Percentiles rank a stretch among this genome's conserved stretches.
Evolutionary conservation across 306 rosid species (phyloP).

Genomic region (Acacia crassicarpa): DNA sequence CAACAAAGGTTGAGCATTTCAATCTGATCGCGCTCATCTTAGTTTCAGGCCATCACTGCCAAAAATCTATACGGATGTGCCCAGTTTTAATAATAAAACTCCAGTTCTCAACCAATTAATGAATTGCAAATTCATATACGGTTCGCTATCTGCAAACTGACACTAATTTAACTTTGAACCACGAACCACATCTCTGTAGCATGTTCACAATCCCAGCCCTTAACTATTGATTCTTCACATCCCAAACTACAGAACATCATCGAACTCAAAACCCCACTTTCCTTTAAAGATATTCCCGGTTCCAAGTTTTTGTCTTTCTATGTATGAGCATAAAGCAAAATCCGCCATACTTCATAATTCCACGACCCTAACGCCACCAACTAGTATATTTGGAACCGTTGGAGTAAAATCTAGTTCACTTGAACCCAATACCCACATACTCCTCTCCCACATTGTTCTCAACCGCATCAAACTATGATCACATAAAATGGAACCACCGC

Average conservation of each 20-base stretch:
- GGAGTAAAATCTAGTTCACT: slow-evolving; percentile 12
- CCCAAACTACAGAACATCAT: slow-evolving; percentile 17
- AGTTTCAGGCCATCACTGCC: not conserved
- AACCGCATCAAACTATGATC: slow-evolving; percentile 28
- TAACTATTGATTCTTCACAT: slow-evolving; percentile 12
- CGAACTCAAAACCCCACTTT: slow-evolving; percentile 12
- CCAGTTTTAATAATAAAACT: not conserved
- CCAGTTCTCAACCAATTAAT: not conserved
- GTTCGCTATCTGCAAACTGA: not conserved
- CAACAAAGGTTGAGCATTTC: not conserved
- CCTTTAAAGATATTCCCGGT: not conserved
- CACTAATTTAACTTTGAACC: not conserved
- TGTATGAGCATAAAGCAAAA: slow-evolving; percentile 3
- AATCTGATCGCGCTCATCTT: not conserved
- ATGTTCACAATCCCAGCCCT: not conserved
- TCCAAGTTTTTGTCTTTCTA: not conserved
- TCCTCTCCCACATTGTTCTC: slow-evolving; percentile 26
- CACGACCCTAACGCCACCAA: not conserved
- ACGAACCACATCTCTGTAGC: not conserved
- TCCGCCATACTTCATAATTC: not conserved
- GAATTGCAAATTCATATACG: not conserved
- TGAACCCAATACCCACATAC: slow-evolving; percentile 21
- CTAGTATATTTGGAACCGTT: slow-evolving; percentile 20
- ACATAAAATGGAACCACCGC: slow-evolving; percentile 26
- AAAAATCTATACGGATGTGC: not conserved